phyloP scores from a whole-genome alignment of 2,329 filamentous ascomycete genomes.

The Microascus cirrosus region DNA sequence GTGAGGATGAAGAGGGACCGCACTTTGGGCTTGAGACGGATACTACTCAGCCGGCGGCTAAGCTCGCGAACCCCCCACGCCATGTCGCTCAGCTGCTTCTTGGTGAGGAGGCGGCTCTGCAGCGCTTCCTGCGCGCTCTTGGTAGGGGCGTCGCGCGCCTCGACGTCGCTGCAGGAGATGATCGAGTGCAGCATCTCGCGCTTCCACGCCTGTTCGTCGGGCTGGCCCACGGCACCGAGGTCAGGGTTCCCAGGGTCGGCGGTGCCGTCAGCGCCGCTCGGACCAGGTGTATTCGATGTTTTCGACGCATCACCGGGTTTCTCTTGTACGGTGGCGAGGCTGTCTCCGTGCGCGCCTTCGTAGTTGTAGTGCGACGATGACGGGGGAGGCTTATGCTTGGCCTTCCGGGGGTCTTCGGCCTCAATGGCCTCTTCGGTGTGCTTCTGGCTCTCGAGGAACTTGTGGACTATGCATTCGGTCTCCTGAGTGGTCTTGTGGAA shows the following conservation, averaged over 20 bases:
- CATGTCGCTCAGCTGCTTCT: slow-evolving; percentile 94
- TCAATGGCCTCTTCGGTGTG: slow-evolving; percentile 16
- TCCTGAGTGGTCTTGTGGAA: slow-evolving; percentile 22
- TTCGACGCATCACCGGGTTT: background rate
- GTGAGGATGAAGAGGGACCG: slow-evolving; percentile 78
- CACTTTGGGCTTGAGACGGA: slow-evolving; percentile 73
- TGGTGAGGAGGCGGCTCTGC: slow-evolving; percentile 71
- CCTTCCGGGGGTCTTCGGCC: slow-evolving; percentile 10
- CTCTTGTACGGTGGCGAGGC: background rate
- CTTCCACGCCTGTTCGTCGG: slow-evolving; percentile 46
- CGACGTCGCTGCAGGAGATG: background rate
- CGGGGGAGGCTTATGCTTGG: background rate
- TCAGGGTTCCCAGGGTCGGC: background rate
- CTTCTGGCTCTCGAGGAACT: slow-evolving; percentile 49
- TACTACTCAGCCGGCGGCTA: slow-evolving; percentile 72
- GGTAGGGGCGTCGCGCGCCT: slow-evolving; percentile 4
- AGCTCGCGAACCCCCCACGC: slow-evolving; percentile 89
- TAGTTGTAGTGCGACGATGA: background rate
- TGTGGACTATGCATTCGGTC: slow-evolving; percentile 54
- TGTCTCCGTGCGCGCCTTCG: background rate
- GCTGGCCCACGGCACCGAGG: slow-evolving; percentile 32
- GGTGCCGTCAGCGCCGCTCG: background rate
- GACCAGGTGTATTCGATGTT: background rate
- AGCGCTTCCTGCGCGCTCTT: slow-evolving; percentile 13
- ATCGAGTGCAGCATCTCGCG: slow-evolving; percentile 8